Base-by-base conservation (phyloP, 1,284 basidiomycete species). In the Cutaneotrichosporon spelunceum region DNA sequence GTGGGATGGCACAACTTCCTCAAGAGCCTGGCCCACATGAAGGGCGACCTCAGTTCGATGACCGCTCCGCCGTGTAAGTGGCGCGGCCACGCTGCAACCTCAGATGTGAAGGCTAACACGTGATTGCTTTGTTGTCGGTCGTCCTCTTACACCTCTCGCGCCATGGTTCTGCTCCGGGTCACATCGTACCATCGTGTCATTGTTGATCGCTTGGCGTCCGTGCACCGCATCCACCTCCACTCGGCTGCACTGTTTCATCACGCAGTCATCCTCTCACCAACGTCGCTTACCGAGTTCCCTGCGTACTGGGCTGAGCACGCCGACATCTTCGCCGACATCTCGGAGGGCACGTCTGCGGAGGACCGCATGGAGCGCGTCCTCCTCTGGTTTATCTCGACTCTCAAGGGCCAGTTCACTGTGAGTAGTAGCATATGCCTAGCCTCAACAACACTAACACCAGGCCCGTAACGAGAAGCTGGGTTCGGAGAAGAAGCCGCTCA, bases 401-500 rank as follows among this genome's bases (percentile, higher is more conserved):
- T 97, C 63, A 96, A 94, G 78, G 92, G 91, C 42, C 93, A 96
- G 74, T 96, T 96, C 80, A 96, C 91, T 19, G 77, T 81, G 61
- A 67, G 81, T 70, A 58, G 13, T 27, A 6, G 9, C 11, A 2
- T 5, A 9, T 27, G 47, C 36, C 13, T 30, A 13, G 53, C 19
- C 13, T 14, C 29, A 27, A 26, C 13, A 7, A 4, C 3, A 45
- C 62, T 64, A 39, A 61, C 55, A 14, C 24, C 57, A 79, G 77
- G 91, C 90, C 39, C 83, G 92, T 61, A 94, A 93, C 73, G 91
- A 94, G 81, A 87, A 87, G 68, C 88, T 91, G 86, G 94, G 94
- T 10, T 93, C 90, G 2, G 94, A 97, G 84, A 99, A 98, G 84
- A 99, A 98, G 79, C 94, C 94, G 10, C 83, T 98, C 64, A 98